phyloP scores from a whole-genome alignment of 2,329 filamentous ascomycete genomes.

The Passalora sequoiae region DNA sequence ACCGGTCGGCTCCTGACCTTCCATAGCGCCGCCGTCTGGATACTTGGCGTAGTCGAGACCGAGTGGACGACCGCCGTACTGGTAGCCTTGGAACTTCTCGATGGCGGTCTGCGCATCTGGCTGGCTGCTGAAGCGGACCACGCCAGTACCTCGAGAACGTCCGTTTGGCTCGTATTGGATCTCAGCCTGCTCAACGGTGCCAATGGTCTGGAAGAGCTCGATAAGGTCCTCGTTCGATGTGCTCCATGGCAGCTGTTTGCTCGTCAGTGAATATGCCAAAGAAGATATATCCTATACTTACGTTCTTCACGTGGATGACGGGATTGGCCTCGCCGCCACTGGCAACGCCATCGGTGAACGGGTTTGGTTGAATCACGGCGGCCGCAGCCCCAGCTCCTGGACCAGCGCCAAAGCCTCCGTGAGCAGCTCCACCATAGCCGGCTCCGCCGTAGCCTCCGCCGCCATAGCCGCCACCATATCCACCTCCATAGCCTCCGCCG shows the following conservation, averaged over 20 bases:
- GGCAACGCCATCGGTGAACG: conserved; percentile 90
- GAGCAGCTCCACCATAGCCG: conserved; percentile 30
- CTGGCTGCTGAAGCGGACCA: conserved; percentile 83
- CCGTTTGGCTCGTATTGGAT: conserved; percentile 98
- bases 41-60: conserved; percentile 94
- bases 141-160: conserved; percentile 87
- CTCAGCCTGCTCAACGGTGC: conserved; percentile 96
- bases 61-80: conserved; percentile 91
- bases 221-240: conserved; percentile 97
- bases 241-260: conserved; percentile 81
- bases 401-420: conserved; percentile 29
- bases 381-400: conserved; percentile 45
- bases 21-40: conserved; percentile 74
- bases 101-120: conserved; percentile 91
- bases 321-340: conserved; percentile 77
- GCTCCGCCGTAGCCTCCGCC: conserved; percentile 46
- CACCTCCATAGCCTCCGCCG: conserved; percentile 47
- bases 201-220: conserved; percentile 95
- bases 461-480: conserved; percentile 47
- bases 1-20: conserved; percentile 63
- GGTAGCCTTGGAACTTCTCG: conserved; percentile 93
- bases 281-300: too few relatives aligned
- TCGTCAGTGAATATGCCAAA: conserved; percentile 30
- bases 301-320: conserved; percentile 93
- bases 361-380: conserved; percentile 57